Conservation (phyloP, 257 asterid species). For the Nyctanthes arbortristis region DNA sequence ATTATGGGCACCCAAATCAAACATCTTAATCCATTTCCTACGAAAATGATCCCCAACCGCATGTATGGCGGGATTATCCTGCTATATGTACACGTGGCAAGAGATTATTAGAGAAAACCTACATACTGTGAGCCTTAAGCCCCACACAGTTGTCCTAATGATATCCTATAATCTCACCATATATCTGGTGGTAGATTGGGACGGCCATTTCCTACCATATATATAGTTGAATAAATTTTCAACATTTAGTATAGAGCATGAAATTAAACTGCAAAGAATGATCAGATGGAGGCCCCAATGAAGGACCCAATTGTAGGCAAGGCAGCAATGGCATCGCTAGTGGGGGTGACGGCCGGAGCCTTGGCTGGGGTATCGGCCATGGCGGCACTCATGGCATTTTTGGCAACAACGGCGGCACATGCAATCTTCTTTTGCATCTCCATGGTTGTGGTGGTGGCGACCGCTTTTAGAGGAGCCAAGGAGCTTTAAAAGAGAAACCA, state of each 20-base stretch:
- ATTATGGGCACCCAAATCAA: no score
- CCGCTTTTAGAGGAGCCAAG: not conserved
- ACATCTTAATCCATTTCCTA: no score
- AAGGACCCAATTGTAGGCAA: slow-evolving; percentile 47
- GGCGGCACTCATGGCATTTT: slow-evolving; percentile 35
- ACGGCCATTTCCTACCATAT: no score
- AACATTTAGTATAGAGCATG: slow-evolving; percentile 32
- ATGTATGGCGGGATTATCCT: no score
- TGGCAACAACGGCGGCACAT: slow-evolving; percentile 31
- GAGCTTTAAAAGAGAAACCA: not conserved
- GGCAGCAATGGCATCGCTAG: slow-evolving; percentile 27
- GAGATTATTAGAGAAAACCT: no score
- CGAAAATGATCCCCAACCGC: no score
- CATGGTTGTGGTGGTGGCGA: slow-evolving; percentile 28
- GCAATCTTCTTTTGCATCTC: slow-evolving; percentile 55
- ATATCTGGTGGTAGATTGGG: no score
- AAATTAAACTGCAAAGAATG: slow-evolving; percentile 44
- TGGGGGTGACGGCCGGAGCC: slow-evolving; percentile 17
- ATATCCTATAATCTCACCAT: no score
- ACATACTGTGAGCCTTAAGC: no score
- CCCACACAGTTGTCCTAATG: no score
- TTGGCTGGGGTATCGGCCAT: slow-evolving; percentile 9
- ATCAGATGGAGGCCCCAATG: slow-evolving; percentile 45
- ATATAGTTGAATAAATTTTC: no score
- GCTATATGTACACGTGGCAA: no score